Evolutionary conservation across 78 protist genomes (phyloP).

Genomic region (Dictyostelium firmibasis): DNA sequence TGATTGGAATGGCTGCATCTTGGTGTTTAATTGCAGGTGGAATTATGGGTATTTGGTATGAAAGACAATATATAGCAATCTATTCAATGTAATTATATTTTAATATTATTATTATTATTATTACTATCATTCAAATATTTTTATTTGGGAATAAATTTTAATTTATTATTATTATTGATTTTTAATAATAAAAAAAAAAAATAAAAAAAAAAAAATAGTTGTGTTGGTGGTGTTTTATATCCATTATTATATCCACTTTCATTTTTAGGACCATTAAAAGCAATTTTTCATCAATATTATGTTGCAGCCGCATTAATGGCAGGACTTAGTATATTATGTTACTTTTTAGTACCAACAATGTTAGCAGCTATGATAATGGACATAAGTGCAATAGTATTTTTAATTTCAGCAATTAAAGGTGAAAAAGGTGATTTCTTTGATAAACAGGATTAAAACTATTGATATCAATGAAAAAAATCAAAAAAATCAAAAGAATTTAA

Average conservation of each 20-base stretch:
- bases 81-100: slow-evolving; percentile 46
- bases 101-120: not conserved
- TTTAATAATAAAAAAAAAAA: not conserved
- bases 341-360: slow-evolving; percentile 64
- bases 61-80: slow-evolving; percentile 22
- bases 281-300: slow-evolving; percentile 63
- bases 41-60: slow-evolving; percentile 33
- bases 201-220: not conserved
- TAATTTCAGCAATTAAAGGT: slow-evolving; percentile 37
- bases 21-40: slow-evolving; percentile 66
- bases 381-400: slow-evolving; percentile 18
- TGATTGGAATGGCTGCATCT: slow-evolving; percentile 57
- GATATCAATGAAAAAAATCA: not conserved
- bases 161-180: too few relatives aligned
- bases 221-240: slow-evolving; percentile 53
- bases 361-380: slow-evolving; percentile 31
- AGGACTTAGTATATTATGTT: slow-evolving; percentile 1
- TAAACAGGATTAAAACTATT: not conserved
- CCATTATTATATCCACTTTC: slow-evolving; percentile 52
- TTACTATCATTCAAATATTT: too few relatives aligned
- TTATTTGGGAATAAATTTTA: not conserved
- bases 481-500: too few relatives aligned
- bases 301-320: slow-evolving; percentile 6
- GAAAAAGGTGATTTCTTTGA: slow-evolving; percentile 70
- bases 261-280: slow-evolving; percentile 53